Conservation (phyloP, 2,329 filamentous ascomycete species). For the Myriosclerotinia curreyana region DNA sequence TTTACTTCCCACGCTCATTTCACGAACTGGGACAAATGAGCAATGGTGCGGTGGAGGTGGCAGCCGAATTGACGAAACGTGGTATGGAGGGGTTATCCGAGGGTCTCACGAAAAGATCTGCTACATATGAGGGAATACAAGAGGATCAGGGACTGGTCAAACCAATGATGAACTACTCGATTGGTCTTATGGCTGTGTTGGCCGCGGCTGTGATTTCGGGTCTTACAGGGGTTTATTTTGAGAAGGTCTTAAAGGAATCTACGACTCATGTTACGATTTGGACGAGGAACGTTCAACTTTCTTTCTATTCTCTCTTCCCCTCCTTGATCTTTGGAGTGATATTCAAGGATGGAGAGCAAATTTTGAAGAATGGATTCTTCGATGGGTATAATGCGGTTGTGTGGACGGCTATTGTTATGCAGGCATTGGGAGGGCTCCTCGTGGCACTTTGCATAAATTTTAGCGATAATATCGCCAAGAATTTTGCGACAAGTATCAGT, state of each 20-base stretch:
- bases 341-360: conserved; percentile 80
- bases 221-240: conserved; percentile 80
- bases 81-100: conserved; percentile 46
- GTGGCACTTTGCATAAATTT: conserved; percentile 78
- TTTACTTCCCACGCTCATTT: conserved; percentile 74
- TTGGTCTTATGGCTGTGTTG: conserved; percentile 76
- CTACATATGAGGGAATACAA: conserved; percentile 86
- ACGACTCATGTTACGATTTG: conserved; percentile 73
- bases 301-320: conserved; percentile 90
- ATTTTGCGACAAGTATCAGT: conserved; percentile 88
- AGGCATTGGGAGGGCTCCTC: conserved; percentile 81
- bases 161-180: conserved; percentile 67
- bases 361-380: conserved; percentile 85
- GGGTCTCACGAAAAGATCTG: conserved; percentile 64
- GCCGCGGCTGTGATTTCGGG: conserved; percentile 77
- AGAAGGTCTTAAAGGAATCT: conserved; percentile 90
- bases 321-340: conserved; percentile 82
- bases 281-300: conserved; percentile 92
- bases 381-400: conserved; percentile 91
- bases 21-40: conserved; percentile 70
- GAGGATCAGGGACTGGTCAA: conserved; percentile 53
- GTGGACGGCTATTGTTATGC: conserved; percentile 78
- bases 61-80: conserved; percentile 51
- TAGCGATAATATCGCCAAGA: conserved; percentile 87
- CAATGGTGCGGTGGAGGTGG: conserved; percentile 50